Base-by-base conservation (phyloP, 2,329 filamentous ascomycete genomes). In the Tolypocladium tundrense region DNA sequence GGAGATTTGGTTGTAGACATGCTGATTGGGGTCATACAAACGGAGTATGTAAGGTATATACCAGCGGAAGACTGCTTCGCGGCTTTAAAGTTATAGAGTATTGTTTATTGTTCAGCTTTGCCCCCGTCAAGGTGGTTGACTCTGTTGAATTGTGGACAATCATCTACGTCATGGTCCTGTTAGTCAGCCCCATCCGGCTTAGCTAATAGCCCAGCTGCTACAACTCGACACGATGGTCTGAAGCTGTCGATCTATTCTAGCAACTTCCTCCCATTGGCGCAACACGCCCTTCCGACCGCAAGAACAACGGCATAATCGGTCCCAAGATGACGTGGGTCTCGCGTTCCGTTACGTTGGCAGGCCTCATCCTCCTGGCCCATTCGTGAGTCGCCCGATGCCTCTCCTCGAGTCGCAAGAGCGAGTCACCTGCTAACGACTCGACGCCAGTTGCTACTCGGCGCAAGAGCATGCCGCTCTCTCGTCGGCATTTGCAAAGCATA, bases 391-490 rank as follows among this genome's bases (percentile, higher is more conserved):
- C 24, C 14, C 73, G 89, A 54, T 35, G 43, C 11, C 39, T 13
- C 7, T 24, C 33, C n/a, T 40, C 33, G 57, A 10, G 19, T 53
- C 39, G 31, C 40, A 37, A 56, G 50, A 42, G 52, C 43, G 37
- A 54, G 45, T n/a, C 16, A n/a, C 42, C 31, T 24, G 33, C 60
- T 67, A 57, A 69, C 61, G 53, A 31, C 59, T 53, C 56, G 42
- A n/a, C 42, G 58, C 57, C 70, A 99, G 94, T 62, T 95, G 92
- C 75, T 99, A 97, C 75, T 99, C 94, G 55, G 91, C 92, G 53
- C 89, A 96, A 73, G 94, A 99, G 76, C 90, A 96, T 75, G 88
- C 90, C 8, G 80, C 86, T 27, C 82, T 96, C 54, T 84, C 86
- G 65, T 82, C 86, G 58, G 77, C 78, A 40, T 72, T 78, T 56